These are phyloP conservation scores for Cardamine chenopodiifolia DNA, from an alignment of 345 rosid genomes.

Conservation along the genomic window DNA sequence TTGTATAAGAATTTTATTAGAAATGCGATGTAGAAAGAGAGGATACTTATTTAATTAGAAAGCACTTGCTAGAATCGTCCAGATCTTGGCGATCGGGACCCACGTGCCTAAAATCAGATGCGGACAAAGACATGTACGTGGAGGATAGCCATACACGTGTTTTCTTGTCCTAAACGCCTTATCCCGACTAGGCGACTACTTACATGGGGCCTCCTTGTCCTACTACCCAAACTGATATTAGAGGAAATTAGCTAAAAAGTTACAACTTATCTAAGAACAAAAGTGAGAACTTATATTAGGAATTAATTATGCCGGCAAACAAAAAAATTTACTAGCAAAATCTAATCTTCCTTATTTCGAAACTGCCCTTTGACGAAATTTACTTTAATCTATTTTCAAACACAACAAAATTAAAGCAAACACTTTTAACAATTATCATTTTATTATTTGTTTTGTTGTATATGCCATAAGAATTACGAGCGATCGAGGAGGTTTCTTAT, in stretches of 20 bases:
- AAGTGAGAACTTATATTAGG: no score
- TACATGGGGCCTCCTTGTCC: constrained; percentile 13
- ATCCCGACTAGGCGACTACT: constrained; percentile 2
- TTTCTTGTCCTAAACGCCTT: constrained; percentile 30
- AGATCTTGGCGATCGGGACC: constrained; percentile 31
- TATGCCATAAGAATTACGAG: no score
- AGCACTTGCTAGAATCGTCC: constrained; percentile 26
- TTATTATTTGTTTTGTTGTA: no score
- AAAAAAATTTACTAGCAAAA: no score
- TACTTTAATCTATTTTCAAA: no score
- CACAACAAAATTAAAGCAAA: no score
- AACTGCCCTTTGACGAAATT: no score
- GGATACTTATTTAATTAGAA: not conserved
- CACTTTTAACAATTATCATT: no score
- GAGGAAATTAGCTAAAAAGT: constrained; percentile 8
- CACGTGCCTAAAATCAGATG: constrained; percentile 40
- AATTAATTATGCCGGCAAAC: no score
- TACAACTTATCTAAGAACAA: no score
- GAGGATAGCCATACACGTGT: constrained; percentile 39
- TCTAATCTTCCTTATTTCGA: no score
- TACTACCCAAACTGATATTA: not conserved
- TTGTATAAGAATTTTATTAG: not conserved
- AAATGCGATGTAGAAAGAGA: not conserved
- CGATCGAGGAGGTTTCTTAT: no score
- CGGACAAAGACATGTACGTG: constrained; percentile 42